phyloP scores from a whole-genome alignment of 306 rosid genomes.

The Ormosia emarginata region DNA sequence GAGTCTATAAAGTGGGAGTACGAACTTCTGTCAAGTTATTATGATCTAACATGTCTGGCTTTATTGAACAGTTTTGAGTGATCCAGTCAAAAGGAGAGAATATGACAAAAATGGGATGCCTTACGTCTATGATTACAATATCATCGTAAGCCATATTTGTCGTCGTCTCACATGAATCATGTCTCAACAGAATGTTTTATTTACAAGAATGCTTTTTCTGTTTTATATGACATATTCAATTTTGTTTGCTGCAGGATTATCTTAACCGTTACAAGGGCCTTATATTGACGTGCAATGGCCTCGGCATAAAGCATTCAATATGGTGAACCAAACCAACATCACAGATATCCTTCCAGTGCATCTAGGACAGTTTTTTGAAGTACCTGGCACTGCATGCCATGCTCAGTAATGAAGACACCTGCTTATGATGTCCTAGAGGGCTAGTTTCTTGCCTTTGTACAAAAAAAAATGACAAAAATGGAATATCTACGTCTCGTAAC shows the following conservation, averaged over 20 bases:
- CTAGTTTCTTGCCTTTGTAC: constrained; percentile 27
- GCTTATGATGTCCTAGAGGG: constrained; percentile 28
- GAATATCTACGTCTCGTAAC: constrained; percentile 15
- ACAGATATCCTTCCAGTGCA: constrained; percentile 33
- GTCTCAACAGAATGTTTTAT: neutral
- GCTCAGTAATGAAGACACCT: constrained; percentile 2
- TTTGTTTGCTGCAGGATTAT: constrained; percentile 68
- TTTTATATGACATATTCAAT: neutral
- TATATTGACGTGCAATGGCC: constrained; percentile 96
- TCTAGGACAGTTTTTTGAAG: constrained; percentile 39
- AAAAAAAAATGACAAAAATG: constrained; percentile 9
- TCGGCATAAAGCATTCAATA: constrained; percentile 80
- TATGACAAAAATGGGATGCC: constrained; percentile 87
- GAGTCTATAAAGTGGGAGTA: neutral
- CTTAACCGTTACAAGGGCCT: constrained; percentile 95
- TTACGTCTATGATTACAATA: constrained; percentile 65
- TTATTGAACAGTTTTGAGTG: constrained; percentile 77
- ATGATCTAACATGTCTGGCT: constrained; percentile 31
- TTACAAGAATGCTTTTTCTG: neutral
- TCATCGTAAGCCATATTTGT: constrained; percentile 60
- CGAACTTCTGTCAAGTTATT: constrained; percentile 11
- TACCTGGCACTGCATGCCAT: constrained; percentile 41
- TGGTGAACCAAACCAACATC: constrained; percentile 44
- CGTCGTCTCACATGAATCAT: neutral
- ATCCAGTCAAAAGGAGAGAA: constrained; percentile 81